These are phyloP conservation scores for Eimeria falciformis DNA, from an alignment of 169 alveolate species.

Conservation along the genomic window DNA sequence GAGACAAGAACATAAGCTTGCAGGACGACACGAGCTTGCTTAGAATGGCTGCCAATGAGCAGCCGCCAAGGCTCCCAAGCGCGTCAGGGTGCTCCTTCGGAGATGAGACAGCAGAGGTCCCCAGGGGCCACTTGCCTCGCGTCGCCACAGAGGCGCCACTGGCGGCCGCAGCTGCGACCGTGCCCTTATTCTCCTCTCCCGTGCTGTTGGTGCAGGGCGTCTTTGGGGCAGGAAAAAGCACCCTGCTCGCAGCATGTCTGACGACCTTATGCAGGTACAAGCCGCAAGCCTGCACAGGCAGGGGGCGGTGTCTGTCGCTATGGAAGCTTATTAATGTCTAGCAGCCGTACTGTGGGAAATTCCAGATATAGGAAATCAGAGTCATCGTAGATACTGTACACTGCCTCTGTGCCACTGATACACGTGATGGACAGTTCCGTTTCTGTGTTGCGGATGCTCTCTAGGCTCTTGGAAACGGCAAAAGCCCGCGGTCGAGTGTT, in stretches of 20 bases:
- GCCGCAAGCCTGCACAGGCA: not conserved
- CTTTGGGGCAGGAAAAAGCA: constrained; percentile 76
- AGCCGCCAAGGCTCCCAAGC: no score
- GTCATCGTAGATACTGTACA: not conserved
- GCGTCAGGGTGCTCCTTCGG: not conserved
- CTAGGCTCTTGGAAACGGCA: constrained; percentile 63
- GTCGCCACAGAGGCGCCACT: not conserved
- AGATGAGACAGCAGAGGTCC: no score
- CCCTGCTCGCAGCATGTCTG: constrained; percentile 70
- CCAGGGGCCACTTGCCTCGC: not conserved
- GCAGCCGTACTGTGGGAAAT: not conserved
- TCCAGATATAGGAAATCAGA: not conserved
- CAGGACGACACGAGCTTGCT: not conserved
- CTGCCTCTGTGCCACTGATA: no score
- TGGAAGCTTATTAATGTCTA: not conserved
- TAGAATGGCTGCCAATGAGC: not conserved
- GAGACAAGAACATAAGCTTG: not conserved
- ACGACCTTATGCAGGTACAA: constrained; percentile 67
- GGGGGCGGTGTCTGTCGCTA: not conserved
- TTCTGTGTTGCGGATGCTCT: not conserved
- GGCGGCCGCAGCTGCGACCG: constrained; percentile 21
- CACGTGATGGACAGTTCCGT: not conserved
- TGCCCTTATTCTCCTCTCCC: constrained; percentile 56
- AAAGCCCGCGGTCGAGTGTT: constrained; percentile 55
- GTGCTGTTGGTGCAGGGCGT: constrained; percentile 74